Percentiles rank a stretch among this genome's conserved stretches.
These are phyloP conservation scores for Lentinula edodes DNA, from an alignment of 768 basidiomycete genomes.

Conservation along the genomic window DNA sequence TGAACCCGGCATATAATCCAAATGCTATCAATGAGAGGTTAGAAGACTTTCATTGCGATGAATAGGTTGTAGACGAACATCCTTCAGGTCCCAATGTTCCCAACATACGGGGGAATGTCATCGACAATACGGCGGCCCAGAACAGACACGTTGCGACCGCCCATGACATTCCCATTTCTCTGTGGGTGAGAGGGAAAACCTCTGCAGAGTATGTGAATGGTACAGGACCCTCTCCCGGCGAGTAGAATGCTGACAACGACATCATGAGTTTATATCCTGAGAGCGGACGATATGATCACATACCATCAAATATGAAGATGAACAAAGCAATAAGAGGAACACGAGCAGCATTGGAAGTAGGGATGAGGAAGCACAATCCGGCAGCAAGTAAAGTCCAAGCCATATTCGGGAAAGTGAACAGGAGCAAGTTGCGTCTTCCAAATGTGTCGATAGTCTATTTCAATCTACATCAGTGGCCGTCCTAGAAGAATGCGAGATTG, in stretches of 20 bases:
- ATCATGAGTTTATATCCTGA: neutral
- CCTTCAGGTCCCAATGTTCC: conserved; percentile 25
- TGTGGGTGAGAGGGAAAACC: conserved; percentile 79
- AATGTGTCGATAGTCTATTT: conserved; percentile 62
- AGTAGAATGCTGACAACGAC: conserved; percentile 49
- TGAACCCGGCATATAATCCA: conserved; percentile 51
- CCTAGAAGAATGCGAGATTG: conserved; percentile 13
- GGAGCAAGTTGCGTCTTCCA: conserved; percentile 70
- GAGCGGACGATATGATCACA: neutral
- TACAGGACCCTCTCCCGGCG: conserved; percentile 85
- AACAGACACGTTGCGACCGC: conserved; percentile 47
- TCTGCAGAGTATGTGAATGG: conserved; percentile 91
- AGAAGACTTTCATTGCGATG: neutral
- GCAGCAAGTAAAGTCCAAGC: conserved; percentile 66
- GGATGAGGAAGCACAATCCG: conserved; percentile 67
- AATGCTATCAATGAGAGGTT: conserved; percentile 31
- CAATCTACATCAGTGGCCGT: too few relatives aligned
- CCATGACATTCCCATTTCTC: conserved; percentile 59
- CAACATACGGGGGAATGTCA: conserved; percentile 57
- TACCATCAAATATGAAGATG: conserved; percentile 25
- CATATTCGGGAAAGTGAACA: conserved; percentile 82
- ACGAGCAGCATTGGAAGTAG: conserved; percentile 25
- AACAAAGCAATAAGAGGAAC: conserved; percentile 35
- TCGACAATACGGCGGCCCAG: conserved; percentile 48
- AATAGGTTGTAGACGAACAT: neutral